Evolutionary conservation across 2,329 filamentous ascomycete species (phyloP).

Genomic region (Trichoderma cornu-damae): DNA sequence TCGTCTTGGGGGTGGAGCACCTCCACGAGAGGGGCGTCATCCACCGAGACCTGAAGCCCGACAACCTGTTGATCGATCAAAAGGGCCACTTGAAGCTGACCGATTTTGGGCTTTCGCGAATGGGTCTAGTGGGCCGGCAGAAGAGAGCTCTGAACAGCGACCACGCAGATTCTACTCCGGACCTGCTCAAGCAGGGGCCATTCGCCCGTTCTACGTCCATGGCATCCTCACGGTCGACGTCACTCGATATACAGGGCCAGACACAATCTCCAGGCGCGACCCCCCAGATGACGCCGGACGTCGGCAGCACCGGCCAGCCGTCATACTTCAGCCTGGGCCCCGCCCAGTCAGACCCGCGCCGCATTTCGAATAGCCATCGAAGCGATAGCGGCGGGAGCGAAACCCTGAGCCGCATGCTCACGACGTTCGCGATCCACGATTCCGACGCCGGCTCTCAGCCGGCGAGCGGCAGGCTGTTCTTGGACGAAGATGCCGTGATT

Average conservation of each 20-base stretch:
- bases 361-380: slow-evolving; percentile 68
- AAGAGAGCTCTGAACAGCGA: slow-evolving; percentile 81
- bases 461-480: slow-evolving; percentile 52
- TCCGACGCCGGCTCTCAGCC: slow-evolving; percentile 38
- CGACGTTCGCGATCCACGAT: slow-evolving; percentile 70
- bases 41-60: slow-evolving; percentile 92
- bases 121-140: slow-evolving; percentile 94
- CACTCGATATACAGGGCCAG: slow-evolving; percentile 76
- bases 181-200: slow-evolving; percentile 85
- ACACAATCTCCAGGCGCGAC: slow-evolving; percentile 74
- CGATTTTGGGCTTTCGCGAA: slow-evolving; percentile 93
- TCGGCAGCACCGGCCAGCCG: slow-evolving; percentile 63
- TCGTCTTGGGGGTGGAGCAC: slow-evolving; percentile 94
- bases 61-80: slow-evolving; percentile 94
- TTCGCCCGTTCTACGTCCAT: slow-evolving; percentile 83
- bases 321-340: slow-evolving; percentile 83
- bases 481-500: slow-evolving; percentile 71
- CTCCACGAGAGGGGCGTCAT: slow-evolving; percentile 92
- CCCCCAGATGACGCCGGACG: slow-evolving; percentile 75
- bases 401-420: slow-evolving; percentile 74
- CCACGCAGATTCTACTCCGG: slow-evolving; percentile 77
- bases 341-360: slow-evolving; percentile 53
- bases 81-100: slow-evolving; percentile 95
- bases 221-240: slow-evolving; percentile 85
- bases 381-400: slow-evolving; percentile 94